These are phyloP conservation scores for Mesembryanthemum crystallinum DNA, from an alignment of 148 eudicot species.

Conservation along the genomic window DNA sequence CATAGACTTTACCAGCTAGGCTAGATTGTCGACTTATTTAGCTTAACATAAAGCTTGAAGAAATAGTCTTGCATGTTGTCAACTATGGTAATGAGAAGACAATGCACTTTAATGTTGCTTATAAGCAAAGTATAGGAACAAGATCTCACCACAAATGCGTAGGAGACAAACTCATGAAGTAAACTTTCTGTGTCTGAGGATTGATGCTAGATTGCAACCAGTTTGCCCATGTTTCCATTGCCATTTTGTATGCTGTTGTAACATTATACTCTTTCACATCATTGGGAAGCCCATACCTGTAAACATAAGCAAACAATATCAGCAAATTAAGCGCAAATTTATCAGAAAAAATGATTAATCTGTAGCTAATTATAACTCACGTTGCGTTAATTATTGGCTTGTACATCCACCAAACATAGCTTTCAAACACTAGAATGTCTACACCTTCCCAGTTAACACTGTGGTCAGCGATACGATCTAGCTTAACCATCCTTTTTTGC, in stretches of 20 bases:
- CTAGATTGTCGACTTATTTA: too few relatives aligned
- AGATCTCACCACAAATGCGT: constrained; percentile 86
- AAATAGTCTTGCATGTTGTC: too few relatives aligned
- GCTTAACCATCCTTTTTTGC: constrained; percentile 59
- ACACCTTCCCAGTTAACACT: constrained; percentile 76
- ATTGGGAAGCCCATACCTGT: constrained; percentile 49
- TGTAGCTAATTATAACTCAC: constrained; percentile 32
- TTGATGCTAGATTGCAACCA: constrained; percentile 81
- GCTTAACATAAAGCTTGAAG: too few relatives aligned
- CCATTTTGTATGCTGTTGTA: constrained; percentile 70
- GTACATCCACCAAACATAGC: constrained; percentile 99
- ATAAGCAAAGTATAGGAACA: neutral
- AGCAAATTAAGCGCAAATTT: neutral
- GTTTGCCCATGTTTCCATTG: constrained; percentile 84
- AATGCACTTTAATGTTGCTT: neutral
- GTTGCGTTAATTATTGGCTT: constrained; percentile 80
- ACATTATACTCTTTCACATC: constrained; percentile 65
- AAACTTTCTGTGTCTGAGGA: constrained; percentile 61
- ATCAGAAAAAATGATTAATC: neutral
- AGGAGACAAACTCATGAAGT: constrained; percentile 89
- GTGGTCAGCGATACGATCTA: constrained; percentile 65
- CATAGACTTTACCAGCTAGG: too few relatives aligned
- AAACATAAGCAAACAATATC: neutral
- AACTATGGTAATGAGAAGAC: too few relatives aligned
- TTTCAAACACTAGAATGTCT: constrained; percentile 73